Percentiles rank a stretch among this genome's conserved stretches.
These are phyloP conservation scores for Bathelium albidoporum DNA, from an alignment of 495 filamentous ascomycete genomes.

Conservation along the genomic window DNA sequence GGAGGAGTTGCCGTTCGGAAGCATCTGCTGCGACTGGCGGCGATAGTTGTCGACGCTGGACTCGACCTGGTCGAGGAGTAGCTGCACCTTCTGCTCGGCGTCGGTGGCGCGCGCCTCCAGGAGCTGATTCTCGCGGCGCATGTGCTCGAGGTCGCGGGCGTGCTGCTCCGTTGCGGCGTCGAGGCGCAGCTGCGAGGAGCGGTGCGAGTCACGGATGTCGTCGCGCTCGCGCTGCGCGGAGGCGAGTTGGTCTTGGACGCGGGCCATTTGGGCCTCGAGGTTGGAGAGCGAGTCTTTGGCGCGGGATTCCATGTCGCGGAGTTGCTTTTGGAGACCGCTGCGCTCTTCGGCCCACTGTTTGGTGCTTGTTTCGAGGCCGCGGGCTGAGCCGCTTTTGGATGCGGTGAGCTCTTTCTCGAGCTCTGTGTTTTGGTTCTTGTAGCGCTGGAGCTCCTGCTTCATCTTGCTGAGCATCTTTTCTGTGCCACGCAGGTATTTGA, in stretches of 20 bases:
- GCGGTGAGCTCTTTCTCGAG: constrained; percentile 70
- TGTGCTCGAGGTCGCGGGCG: constrained; percentile 61
- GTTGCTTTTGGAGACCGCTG: constrained; percentile 49
- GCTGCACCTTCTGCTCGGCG: constrained; percentile 84
- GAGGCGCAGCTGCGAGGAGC: constrained; percentile 51
- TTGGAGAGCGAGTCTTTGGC: constrained; percentile 52
- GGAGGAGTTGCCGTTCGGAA: constrained; percentile 9
- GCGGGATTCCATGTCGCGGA: constrained; percentile 55
- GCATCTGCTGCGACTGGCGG: constrained; percentile 52
- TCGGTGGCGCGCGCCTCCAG: constrained; percentile 76
- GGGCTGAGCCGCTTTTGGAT: constrained; percentile 33
- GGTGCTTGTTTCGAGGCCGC: constrained; percentile 33
- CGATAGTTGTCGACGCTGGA: constrained; percentile 90
- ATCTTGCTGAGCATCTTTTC: constrained; percentile 99
- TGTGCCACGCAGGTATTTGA: constrained; percentile 98
- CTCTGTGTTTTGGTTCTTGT: constrained; percentile 75
- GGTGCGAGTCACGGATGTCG: constrained; percentile 43
- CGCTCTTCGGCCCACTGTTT: constrained; percentile 74
- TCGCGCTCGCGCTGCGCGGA: constrained; percentile 58
- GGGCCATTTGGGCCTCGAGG: constrained; percentile 60
- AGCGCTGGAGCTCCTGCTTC: constrained; percentile 87
- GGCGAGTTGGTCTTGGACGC: constrained; percentile 57
- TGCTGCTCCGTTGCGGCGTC: constrained; percentile 43
- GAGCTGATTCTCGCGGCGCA: constrained; percentile 68
- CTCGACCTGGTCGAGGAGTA: constrained; percentile 89